Base-by-base conservation (phyloP, 2,329 filamentous ascomycete species). In the Aspergillus uvarum region DNA sequence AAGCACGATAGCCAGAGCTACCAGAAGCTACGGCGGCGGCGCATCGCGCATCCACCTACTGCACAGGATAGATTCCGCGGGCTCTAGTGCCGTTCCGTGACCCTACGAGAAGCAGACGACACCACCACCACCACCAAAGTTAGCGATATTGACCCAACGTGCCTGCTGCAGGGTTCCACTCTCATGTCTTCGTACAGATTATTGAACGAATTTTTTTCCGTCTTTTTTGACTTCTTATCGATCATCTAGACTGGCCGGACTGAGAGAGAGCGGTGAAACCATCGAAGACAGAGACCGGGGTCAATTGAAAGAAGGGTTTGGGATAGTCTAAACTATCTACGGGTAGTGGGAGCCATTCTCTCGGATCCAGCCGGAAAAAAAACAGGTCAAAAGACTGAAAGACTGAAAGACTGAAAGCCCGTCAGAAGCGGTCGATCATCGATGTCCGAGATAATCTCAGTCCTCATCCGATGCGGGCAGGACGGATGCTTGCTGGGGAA, bases 1-100 rank as follows among this genome's bases (percentile, higher is more conserved):
- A 65, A 62, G 66, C 65, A 67, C 63, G 63, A 68, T 65, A 68
- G 63, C n/a, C 60, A 67, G 52, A 61, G 60, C 62, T 65, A 62
- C 62, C 54, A 54, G 32, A 52, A 60, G 53, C 56, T 67, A 65
- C 59, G 61, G 59, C 60, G 63, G 56, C 56, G 54, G 54, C 59
- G 60, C 48, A 51, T 58, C 51, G 49, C 52, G 53, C 59, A 59
- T 60, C 54, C 62, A 57, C 60, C 59, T 67, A 62, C 62, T 65
- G 64, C 65, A 64, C 22, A 63, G 59, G 58, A 58, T 58, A 59
- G 31, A 51, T 65, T 64, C 61, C 58, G 57, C 59, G 63, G 38
- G 38, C 65, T 60, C 63, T 59, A 60, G 59, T 59, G 51, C 50
- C 51, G 58, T 49, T 58, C 53, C 49, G 47, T 55, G 59, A 51